A percentile compares a stretch with the other conserved stretches of the same genome.
These are phyloP conservation scores for Suhomyces atakaporum DNA, from an alignment of 1,139 yeast species.

Conservation along the genomic window DNA sequence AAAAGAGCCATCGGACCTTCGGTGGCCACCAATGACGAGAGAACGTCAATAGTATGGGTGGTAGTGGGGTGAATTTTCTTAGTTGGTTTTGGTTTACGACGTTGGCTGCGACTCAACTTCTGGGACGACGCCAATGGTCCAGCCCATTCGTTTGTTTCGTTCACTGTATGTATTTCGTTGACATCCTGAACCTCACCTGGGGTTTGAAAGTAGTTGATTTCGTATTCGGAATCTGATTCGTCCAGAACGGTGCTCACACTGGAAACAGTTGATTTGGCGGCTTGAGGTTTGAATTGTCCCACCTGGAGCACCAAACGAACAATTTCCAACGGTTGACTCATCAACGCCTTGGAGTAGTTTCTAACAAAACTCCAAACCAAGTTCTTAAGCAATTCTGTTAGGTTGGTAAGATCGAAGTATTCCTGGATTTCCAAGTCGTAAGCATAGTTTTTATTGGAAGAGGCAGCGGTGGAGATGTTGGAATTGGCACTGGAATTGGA, in stretches of 20 bases:
- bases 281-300: conserved; percentile 49
- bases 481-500: conserved; percentile 33
- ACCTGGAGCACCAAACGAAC: conserved; percentile 78
- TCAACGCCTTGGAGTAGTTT: conserved; percentile 64
- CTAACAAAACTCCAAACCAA: conserved; percentile 62
- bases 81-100: conserved; percentile 11
- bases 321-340: conserved; percentile 89
- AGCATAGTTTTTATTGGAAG: conserved; percentile 46
- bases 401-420: conserved; percentile 59
- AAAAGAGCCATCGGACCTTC: conserved; percentile 87
- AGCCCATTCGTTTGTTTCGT: conserved; percentile 9
- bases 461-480: conserved; percentile 11
- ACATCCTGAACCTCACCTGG: conserved; percentile 19
- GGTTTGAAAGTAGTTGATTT: conserved; percentile 56
- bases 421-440: conserved; percentile 70
- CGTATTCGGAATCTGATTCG: conserved; percentile 26
- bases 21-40: conserved; percentile 65
- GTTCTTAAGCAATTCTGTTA: conserved; percentile 55
- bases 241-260: conserved; percentile 6
- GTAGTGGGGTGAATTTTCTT: conserved; percentile 59
- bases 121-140: conserved; percentile 2
- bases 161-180: background rate
- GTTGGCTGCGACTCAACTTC: conserved; percentile 2
- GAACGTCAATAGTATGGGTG: conserved; percentile 68
- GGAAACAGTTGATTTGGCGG: background rate